Percentiles rank a stretch among this genome's conserved stretches.
phyloP scores from a whole-genome alignment of 345 rosid genomes.

The Mallotus nudiflorus region DNA sequence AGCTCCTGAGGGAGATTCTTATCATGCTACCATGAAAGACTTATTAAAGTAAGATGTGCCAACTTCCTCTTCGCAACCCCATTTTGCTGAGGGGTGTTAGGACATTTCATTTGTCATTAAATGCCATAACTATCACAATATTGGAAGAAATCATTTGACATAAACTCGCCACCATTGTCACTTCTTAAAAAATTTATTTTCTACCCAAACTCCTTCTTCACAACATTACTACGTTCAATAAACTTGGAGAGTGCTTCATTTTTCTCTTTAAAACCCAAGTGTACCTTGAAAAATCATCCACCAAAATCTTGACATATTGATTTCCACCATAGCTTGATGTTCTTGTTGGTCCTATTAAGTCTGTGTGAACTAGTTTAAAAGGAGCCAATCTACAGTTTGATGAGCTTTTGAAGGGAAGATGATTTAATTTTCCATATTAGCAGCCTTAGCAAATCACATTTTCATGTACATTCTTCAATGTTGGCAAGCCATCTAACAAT shows the following conservation, averaged over 20 bases:
- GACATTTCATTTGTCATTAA: too few species aligned
- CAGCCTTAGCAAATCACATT: too few species aligned
- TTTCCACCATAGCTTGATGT: background rate
- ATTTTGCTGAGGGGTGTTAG: slow-evolving; percentile 8
- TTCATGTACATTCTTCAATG: slow-evolving; percentile 1
- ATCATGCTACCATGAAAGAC: background rate
- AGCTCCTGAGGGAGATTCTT: background rate
- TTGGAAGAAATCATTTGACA: too few species aligned
- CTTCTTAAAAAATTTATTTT: slow-evolving; percentile 12
- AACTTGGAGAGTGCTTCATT: slow-evolving; percentile 8
- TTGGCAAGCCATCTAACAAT: slow-evolving; percentile 12
- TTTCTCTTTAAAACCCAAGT: slow-evolving; percentile 11
- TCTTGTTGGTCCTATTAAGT: too few species aligned
- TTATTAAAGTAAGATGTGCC: background rate
- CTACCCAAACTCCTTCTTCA: slow-evolving; percentile 6
- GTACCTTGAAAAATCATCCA: slow-evolving; percentile 2
- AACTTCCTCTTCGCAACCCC: background rate
- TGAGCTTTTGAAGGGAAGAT: too few species aligned
- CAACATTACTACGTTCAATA: background rate
- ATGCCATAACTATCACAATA: too few species aligned
- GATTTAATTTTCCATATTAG: too few species aligned
- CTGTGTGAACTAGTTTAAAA: too few species aligned
- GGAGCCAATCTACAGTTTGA: too few species aligned
- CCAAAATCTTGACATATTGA: slow-evolving; percentile 12
- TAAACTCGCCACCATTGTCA: too few species aligned